phyloP scores from a whole-genome alignment of 495 filamentous ascomycete genomes.

The Podospora pseudopauciseta region DNA sequence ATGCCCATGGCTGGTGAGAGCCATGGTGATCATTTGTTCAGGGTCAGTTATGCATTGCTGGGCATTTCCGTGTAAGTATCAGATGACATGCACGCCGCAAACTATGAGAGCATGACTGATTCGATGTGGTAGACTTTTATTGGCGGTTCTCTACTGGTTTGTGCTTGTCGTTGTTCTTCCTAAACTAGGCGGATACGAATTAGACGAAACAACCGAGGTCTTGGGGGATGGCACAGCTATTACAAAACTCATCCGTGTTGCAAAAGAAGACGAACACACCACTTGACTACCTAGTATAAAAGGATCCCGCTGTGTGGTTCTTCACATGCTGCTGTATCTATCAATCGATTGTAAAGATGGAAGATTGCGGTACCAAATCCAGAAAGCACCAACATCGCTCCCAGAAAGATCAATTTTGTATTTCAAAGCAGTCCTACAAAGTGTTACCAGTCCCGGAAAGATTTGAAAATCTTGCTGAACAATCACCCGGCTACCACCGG shows the following conservation, averaged over 20 bases:
- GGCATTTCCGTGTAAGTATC: constrained; percentile 62
- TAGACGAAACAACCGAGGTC: constrained; percentile 50
- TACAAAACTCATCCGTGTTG: constrained; percentile 45
- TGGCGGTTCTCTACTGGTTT: constrained; percentile 58
- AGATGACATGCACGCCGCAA: not conserved
- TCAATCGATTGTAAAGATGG: too few species aligned
- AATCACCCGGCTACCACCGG: not conserved
- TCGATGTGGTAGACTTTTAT: constrained; percentile 40
- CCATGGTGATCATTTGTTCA: constrained; percentile 58
- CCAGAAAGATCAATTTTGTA: not conserved
- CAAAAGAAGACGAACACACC: not conserved
- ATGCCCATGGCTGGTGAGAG: constrained; percentile 47
- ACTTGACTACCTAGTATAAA: not conserved
- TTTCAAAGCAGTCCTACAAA: not conserved
- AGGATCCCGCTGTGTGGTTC: too few species aligned
- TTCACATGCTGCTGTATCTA: too few species aligned
- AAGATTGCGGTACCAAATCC: too few species aligned
- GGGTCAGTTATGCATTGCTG: constrained; percentile 71
- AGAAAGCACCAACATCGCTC: too few species aligned
- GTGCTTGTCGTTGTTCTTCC: constrained; percentile 54
- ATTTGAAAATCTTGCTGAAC: not conserved
- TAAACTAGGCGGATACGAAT: constrained; percentile 44
- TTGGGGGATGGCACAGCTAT: constrained; percentile 51
- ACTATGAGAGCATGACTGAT: not conserved
- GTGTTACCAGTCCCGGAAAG: not conserved